phyloP scores from a whole-genome alignment of 2,329 filamentous ascomycete species.

The Colletotrichum sp. region DNA sequence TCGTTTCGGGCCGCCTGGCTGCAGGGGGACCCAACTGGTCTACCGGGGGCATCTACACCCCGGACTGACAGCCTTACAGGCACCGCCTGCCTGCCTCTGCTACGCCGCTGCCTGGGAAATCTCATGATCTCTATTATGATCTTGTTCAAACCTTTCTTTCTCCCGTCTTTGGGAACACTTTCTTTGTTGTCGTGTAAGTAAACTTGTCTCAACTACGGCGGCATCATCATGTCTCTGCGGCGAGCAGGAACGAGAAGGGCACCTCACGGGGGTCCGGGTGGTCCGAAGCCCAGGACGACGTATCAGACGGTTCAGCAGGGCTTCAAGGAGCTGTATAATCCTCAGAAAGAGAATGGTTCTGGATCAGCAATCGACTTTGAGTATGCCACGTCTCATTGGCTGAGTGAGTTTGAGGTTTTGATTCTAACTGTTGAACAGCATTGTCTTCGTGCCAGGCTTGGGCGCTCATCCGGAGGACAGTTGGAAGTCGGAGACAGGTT shows the following conservation, averaged over 20 bases:
- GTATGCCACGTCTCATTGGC: slow-evolving; percentile 23
- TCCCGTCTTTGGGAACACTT: neutral
- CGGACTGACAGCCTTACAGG: neutral
- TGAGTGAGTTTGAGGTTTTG: neutral
- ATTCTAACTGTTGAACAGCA: slow-evolving; percentile 29
- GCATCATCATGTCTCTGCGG: slow-evolving; percentile 14
- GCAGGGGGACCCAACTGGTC: slow-evolving; percentile 6
- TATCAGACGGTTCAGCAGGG: slow-evolving; percentile 42
- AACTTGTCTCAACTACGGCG: neutral
- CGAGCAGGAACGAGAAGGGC: slow-evolving; percentile 14
- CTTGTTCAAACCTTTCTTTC: slow-evolving; percentile 1
- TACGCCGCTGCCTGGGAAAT: neutral
- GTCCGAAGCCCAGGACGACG: slow-evolving; percentile 32
- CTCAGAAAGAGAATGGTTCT: slow-evolving; percentile 25
- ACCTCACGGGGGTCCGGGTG: slow-evolving; percentile 11
- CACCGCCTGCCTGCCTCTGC: neutral
- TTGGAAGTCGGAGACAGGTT: slow-evolving; percentile 41
- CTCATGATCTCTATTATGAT: neutral
- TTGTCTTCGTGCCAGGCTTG: slow-evolving; percentile 46
- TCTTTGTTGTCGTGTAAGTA: neutral
- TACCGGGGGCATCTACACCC: neutral
- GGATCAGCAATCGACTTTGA: slow-evolving; percentile 38
- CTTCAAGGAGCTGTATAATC: slow-evolving; percentile 40
- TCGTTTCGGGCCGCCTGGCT: slow-evolving; percentile 15
- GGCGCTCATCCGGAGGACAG: slow-evolving; percentile 43